phyloP scores from a whole-genome alignment of 73 alveolate species.

The Tetrahymena thermophila region DNA sequence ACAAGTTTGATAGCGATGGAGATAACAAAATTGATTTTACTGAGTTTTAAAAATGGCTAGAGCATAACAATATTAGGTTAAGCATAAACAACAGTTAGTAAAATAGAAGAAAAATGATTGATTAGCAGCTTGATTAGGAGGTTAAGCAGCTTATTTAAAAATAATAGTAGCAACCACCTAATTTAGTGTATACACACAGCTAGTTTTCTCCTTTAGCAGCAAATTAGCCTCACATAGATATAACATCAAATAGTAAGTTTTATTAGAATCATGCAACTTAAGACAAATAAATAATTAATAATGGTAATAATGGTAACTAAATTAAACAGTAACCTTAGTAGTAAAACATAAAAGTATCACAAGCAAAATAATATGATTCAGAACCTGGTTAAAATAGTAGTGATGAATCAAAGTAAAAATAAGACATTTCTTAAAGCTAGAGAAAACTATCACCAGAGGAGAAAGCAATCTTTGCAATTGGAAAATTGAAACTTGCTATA shows the following conservation, averaged over 20 bases:
- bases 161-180: background rate
- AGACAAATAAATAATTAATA: background rate
- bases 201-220: background rate
- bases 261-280: background rate
- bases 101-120: background rate
- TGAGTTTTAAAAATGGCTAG: conserved; percentile 37
- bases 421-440: background rate
- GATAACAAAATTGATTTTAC: conserved; percentile 29
- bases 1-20: conserved; percentile 42
- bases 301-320: background rate
- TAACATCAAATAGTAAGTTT: background rate
- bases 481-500: conserved; percentile 6
- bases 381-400: background rate
- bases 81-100: background rate
- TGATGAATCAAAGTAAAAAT: conserved; percentile 2
- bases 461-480: background rate
- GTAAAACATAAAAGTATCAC: background rate
- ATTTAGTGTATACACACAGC: background rate
- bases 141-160: background rate
- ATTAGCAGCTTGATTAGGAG: background rate
- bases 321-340: background rate
- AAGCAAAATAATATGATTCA: background rate
- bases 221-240: background rate
- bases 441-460: conserved; percentile 3
- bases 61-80: conserved; percentile 26